phyloP scores from a whole-genome alignment of 768 basidiomycete species.

The Wakefieldia striispora region DNA sequence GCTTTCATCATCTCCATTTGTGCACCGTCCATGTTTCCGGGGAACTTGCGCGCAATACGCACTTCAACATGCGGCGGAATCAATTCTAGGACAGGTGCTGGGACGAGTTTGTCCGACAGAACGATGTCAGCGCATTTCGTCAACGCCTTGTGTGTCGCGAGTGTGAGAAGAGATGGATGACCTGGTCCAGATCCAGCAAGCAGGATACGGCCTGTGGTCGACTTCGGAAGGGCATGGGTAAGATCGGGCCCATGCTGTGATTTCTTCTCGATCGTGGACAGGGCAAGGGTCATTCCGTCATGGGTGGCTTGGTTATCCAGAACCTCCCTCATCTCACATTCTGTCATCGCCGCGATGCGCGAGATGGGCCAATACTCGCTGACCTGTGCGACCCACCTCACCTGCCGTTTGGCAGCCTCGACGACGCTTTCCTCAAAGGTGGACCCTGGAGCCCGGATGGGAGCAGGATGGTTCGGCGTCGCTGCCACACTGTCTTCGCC shows the following conservation, averaged over 20 bases:
- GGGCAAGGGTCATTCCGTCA: conserved; percentile 6
- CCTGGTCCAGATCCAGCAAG: conserved; percentile 96
- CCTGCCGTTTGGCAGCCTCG: conserved; percentile 59
- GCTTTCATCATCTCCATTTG: conserved; percentile 94
- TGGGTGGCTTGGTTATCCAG: conserved; percentile 39
- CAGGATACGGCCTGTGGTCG: conserved; percentile 66
- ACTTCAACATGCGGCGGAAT: conserved; percentile 73
- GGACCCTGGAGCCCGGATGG: conserved; percentile 26
- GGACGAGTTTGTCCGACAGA: conserved; percentile 95
- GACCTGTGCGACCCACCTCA: conserved; percentile 94
- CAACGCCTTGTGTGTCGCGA: conserved; percentile 82
- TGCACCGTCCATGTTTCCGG: conserved; percentile 93
- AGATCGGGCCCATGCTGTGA: conserved; percentile 33
- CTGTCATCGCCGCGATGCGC: conserved; percentile 66
- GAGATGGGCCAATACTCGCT: conserved; percentile 95
- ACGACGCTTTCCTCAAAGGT: conserved; percentile 34
- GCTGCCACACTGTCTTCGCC: conserved; percentile 54
- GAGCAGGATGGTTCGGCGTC: conserved; percentile 68
- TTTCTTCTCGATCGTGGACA: conserved; percentile 33
- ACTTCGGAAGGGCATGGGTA: conserved; percentile 13
- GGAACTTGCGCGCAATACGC: conserved; percentile 94
- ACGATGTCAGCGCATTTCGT: conserved; percentile 82
- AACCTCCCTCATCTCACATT: conserved; percentile 64
- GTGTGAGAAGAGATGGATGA: conserved; percentile 87
- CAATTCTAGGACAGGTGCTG: conserved; percentile 78